Conservation (phyloP, 2,329 filamentous ascomycete genomes). For the Albophoma yamanashiensis region DNA sequence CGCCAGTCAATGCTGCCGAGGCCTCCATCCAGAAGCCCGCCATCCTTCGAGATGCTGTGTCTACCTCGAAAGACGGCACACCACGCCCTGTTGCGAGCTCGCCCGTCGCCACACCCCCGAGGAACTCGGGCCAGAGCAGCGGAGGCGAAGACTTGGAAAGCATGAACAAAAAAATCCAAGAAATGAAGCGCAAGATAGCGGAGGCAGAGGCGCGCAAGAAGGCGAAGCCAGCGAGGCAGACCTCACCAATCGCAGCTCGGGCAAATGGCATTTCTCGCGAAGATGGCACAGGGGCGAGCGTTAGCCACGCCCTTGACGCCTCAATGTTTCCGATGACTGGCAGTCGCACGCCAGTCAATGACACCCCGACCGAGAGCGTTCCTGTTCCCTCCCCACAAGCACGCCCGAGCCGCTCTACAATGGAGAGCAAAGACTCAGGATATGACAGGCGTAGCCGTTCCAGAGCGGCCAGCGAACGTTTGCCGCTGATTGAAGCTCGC, state of each 20-base stretch:
- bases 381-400: not conserved
- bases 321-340: not conserved
- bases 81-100: conserved; percentile 30
- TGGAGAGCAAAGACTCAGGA: not conserved
- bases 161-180: conserved; percentile 49
- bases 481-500: conserved; percentile 24
- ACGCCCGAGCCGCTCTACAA: not conserved
- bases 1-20: conserved; percentile 18
- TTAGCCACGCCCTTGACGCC: not conserved
- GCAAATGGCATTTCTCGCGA: conserved; percentile 14
- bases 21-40: conserved; percentile 22
- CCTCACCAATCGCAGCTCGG: conserved; percentile 18
- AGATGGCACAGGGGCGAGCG: conserved; percentile 11
- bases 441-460: conserved; percentile 15
- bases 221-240: conserved; percentile 22
- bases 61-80: conserved; percentile 27
- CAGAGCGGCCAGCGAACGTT: conserved; percentile 23
- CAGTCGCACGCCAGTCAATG: not conserved
- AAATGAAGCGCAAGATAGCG: conserved; percentile 48
- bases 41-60: conserved; percentile 33
- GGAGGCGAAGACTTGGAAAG: conserved; percentile 31
- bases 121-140: conserved; percentile 19
- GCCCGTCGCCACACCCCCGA: conserved; percentile 25
- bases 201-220: conserved; percentile 47
- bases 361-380: not conserved